Evolutionary conservation across 805 yeast species (phyloP).

Genomic region (Nakazawaea ernobii): DNA sequence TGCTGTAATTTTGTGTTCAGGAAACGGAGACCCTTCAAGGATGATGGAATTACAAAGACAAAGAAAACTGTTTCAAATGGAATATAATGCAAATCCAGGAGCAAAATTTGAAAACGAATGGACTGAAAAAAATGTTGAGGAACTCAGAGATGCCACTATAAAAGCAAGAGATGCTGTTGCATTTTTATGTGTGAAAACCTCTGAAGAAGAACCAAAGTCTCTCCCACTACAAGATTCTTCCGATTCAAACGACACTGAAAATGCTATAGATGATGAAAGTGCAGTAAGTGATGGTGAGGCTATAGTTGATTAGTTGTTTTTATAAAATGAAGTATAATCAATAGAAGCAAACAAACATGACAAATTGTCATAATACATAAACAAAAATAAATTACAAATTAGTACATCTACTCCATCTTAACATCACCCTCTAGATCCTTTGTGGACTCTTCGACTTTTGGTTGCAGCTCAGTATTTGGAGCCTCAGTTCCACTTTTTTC

Average conservation of each 20-base stretch:
- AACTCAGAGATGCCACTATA: slow-evolving; percentile 39
- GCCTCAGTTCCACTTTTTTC: slow-evolving; percentile 20
- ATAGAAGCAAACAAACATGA: not conserved
- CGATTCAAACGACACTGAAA: slow-evolving; percentile 5
- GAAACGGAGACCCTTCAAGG: slow-evolving; percentile 53
- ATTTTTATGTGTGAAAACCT: slow-evolving; percentile 41
- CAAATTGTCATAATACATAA: not conserved
- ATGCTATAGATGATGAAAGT: slow-evolving; percentile 2
- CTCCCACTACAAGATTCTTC: not conserved
- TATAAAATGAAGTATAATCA: too few species aligned
- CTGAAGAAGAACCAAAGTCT: not conserved
- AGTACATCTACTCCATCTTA: slow-evolving; percentile 1
- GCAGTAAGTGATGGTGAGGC: not conserved
- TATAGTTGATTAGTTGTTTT: too few species aligned
- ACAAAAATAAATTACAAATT: not conserved
- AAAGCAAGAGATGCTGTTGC: slow-evolving; percentile 58
- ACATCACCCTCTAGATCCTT: slow-evolving; percentile 19
- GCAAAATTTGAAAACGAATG: slow-evolving; percentile 41
- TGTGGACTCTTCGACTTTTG: not conserved
- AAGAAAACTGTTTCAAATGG: slow-evolving; percentile 36
- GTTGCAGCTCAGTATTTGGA: slow-evolving; percentile 8
- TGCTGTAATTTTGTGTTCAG: slow-evolving; percentile 54
- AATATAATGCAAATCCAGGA: slow-evolving; percentile 37
- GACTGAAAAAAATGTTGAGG: slow-evolving; percentile 42
- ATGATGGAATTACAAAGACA: slow-evolving; percentile 39